phyloP scores from a whole-genome alignment of 2,329 filamentous ascomycete genomes.

The Sclerotinia sclerotiorum region DNA sequence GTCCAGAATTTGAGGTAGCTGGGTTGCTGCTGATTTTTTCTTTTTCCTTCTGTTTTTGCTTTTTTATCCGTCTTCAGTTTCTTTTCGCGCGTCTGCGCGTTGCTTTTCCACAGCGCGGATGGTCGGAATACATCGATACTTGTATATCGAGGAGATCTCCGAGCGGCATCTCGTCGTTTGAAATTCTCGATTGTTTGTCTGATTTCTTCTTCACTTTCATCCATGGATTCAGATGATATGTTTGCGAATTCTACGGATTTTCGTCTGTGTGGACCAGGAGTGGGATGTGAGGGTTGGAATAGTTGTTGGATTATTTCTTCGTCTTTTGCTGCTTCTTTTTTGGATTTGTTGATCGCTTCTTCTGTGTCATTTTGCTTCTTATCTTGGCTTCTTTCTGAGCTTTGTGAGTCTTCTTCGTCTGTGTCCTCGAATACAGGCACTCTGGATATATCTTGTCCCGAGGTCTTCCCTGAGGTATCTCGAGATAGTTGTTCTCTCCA shows the following conservation, averaged over 20 bases:
- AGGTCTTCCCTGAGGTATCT: neutral
- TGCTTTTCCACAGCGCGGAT: neutral
- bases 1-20: neutral
- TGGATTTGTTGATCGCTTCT: neutral
- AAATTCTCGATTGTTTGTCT: neutral
- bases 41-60: accelerated
- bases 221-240: neutral
- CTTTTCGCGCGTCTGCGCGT: no score
- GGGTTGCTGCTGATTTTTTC: neutral
- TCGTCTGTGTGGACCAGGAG: neutral
- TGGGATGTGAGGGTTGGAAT: neutral
- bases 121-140: neutral
- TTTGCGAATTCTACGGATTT: neutral
- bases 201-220: neutral
- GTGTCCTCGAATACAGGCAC: neutral
- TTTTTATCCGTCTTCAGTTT: neutral
- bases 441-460: no score
- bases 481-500: neutral
- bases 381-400: neutral
- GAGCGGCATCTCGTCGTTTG: neutral
- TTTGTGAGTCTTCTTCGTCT: neutral
- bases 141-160: neutral
- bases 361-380: neutral
- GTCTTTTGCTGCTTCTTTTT: neutral
- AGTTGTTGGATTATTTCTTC: neutral